Evolutionary conservation across 257 asterid species (phyloP).

Genomic region (Mentha longifolia): DNA sequence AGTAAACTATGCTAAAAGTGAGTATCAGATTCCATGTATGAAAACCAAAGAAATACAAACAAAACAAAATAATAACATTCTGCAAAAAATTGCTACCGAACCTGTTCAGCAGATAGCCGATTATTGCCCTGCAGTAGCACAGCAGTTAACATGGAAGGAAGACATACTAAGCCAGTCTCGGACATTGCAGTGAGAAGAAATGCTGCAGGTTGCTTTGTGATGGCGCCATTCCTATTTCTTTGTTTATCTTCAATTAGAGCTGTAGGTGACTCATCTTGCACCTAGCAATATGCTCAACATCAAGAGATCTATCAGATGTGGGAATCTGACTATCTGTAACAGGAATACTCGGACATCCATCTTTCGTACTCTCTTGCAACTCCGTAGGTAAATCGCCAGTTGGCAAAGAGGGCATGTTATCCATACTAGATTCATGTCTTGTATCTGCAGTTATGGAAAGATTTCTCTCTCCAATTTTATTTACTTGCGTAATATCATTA

Average conservation of each 20-base stretch:
- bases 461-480: slow-evolving; percentile 35
- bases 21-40: neutral
- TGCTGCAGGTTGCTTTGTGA: slow-evolving; percentile 61
- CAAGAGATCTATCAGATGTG: slow-evolving; percentile 39
- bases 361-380: slow-evolving; percentile 54
- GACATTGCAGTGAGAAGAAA: slow-evolving; percentile 85
- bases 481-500: slow-evolving; percentile 37
- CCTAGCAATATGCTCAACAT: slow-evolving; percentile 37
- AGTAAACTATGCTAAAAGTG: slow-evolving; percentile 14
- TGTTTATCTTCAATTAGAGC: slow-evolving; percentile 44
- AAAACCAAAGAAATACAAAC: neutral
- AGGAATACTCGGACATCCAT: slow-evolving; percentile 40
- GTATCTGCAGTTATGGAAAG: slow-evolving; percentile 45
- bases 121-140: slow-evolving; percentile 93
- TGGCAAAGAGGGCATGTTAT: slow-evolving; percentile 26
- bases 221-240: slow-evolving; percentile 43
- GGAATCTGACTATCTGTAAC: slow-evolving; percentile 31
- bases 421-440: slow-evolving; percentile 38
- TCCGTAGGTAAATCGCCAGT: slow-evolving; percentile 33
- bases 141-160: slow-evolving; percentile 98
- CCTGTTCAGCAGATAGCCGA: slow-evolving; percentile 88
- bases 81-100: slow-evolving; percentile 18
- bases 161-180: slow-evolving; percentile 98
- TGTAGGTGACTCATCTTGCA: slow-evolving; percentile 40
- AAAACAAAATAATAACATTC: slow-evolving; percentile 3